Percentiles rank a stretch among this genome's conserved stretches.
Evolutionary conservation across 2,329 filamentous ascomycete species (phyloP).

Genomic region (Trichoderma endophyticum): DNA sequence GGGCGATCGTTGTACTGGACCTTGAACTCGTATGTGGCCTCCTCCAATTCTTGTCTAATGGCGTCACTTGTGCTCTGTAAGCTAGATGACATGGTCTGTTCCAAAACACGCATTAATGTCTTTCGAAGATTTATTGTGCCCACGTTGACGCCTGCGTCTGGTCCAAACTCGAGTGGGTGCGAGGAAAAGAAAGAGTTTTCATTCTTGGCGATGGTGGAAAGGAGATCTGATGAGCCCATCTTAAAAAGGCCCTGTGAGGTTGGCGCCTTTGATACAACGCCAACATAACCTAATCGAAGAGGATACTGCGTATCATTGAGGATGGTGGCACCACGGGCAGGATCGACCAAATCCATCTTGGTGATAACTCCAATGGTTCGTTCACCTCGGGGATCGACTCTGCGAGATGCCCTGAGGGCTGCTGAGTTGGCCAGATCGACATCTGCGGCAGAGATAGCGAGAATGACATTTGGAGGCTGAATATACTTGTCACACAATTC

Average conservation of each 20-base stretch:
- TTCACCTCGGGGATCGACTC: conserved; percentile 91
- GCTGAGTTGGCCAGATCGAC: conserved; percentile 97
- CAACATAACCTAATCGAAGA: conserved; percentile 90
- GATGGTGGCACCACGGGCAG: conserved; percentile 71
- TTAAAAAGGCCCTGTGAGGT: conserved; percentile 72
- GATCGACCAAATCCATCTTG: conserved; percentile 96
- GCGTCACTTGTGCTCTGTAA: conserved; percentile 86
- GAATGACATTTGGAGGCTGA: conserved; percentile 88
- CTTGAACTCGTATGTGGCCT: conserved; percentile 98
- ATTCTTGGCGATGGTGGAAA: conserved; percentile 78
- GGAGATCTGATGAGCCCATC: conserved; percentile 75
- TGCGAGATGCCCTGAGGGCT: conserved; percentile 80
- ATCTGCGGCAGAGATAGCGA: conserved; percentile 95
- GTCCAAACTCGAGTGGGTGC: conserved; percentile 76
- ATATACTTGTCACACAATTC: conserved; percentile 99
- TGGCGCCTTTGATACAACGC: conserved; percentile 84
- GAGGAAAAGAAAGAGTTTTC: conserved; percentile 83
- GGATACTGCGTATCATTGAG: conserved; percentile 90
- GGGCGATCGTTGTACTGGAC: conserved; percentile 98
- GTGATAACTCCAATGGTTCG: conserved; percentile 98
- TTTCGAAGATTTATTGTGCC: conserved; percentile 86
- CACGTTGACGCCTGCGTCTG: conserved; percentile 67
- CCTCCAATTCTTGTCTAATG: conserved; percentile 91
- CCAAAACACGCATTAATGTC: conserved; percentile 94
- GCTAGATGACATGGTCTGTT: conserved; percentile 94